Base-by-base conservation (phyloP, 2,329 filamentous ascomycete species). In the Sclerotinia borealis region DNA sequence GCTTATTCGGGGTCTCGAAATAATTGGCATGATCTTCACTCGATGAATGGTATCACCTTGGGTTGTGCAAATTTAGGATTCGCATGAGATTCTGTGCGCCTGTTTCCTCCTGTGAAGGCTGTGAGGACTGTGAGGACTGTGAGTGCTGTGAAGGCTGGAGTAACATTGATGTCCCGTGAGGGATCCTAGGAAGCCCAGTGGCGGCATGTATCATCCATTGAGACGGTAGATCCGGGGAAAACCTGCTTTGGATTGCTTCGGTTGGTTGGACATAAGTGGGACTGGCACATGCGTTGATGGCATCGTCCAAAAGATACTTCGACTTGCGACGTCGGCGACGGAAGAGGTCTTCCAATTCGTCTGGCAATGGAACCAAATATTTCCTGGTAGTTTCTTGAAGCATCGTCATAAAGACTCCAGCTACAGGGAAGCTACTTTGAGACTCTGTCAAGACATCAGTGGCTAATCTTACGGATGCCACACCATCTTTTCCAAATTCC, bases 231-330 rank as follows among this genome's bases (percentile, higher is more conserved):
- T 72, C 65, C 56, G 70, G 51, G 27, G 68, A 29, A 63, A 74
- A 71, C 55, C 68, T 69, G 31, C 61, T 61, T 65, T 72, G 52
- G 63, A 77, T 70, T 27, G 68, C 64, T 22, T 66, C 49, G 15
- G 72, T 36, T 9, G 74, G 73, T 47, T 73, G 72, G 22, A 63
- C 36, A 66, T 75, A 75, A 6, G 68, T 72, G 3, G 68, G 63
- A 47, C 71, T 61, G 6, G 71, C 74, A 58, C 72, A 75, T 19
- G 72, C 74, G 52, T 73, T 69, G 22, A 75, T 65, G 17, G 75
- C 51, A 58, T 75, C 73, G 59, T 75, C 72, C 17, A 72, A 66
- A 7, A 63, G 64, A 61, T 70, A 72, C 8, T 4, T 39, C 15
- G 31, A 36, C n/a, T 9, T 27, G 19, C 47, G 52, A 60, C 15